Base-by-base conservation (phyloP, 1,284 basidiomycete species). In the Trichosporon sp. region DNA sequence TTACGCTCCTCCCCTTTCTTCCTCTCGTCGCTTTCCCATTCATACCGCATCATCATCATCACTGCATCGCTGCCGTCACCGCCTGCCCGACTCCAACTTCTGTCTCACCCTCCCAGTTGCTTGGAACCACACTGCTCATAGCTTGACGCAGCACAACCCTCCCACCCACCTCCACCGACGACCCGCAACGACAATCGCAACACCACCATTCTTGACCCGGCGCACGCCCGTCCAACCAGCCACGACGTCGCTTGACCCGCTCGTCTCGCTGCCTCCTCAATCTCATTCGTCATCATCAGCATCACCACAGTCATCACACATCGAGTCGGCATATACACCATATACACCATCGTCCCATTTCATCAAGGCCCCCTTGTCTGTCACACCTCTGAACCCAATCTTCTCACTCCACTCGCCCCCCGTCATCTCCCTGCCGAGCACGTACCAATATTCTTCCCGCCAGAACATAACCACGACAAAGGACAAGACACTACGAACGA, bases 241-340 rank as follows among this genome's bases (percentile, higher is more conserved):
- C 56, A 61, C 56, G 56, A 61, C 56, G 48, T 61, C 56, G 56
- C 56, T 31, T 35, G 56, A 12, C 14, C 32, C 56, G 31, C 56
- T 61, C 31, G 56, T 21, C 56, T 61, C 31, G 56, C 56, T 12
- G 56, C 56, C 26, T 19, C 16, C n/a, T 14, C 32, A 35, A 32
- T 32, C 56, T 32, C 56, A 61, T 32, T 32, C 56, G 54, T 59
- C 54, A 61, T 32, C 56, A 16, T 19, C 56, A 61, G 56, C 56
- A 32, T 61, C 56, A 61, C 11, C 56, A 16, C 32, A 35, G 31
- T 16, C 56, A 51, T 51, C 48, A 51, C 48, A 14, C 10, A 14
- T 14, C 48, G 16, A n/a, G 6, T 21, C 56, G 56, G 56, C 56
- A 32, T 32, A 14, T 16, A 10, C 4, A 26, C 26, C 26, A 26